Evolutionary conservation across 768 basidiomycete species (phyloP).

Genomic region (Floccularia luteovirens): DNA sequence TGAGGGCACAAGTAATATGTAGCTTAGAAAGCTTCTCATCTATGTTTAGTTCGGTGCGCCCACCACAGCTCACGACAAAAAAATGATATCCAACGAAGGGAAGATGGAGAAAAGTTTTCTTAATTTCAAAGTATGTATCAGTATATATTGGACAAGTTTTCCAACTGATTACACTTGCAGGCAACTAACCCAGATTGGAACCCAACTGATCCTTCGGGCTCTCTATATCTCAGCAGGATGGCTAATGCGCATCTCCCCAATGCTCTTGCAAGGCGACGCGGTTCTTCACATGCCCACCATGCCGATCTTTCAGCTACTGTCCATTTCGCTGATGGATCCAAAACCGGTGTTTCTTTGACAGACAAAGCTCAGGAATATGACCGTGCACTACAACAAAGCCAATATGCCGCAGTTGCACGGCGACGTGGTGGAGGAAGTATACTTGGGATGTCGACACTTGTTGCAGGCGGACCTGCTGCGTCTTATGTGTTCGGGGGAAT

Average conservation of each 20-base stretch:
- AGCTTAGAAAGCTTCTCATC: neutral
- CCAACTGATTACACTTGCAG: constrained; percentile 20
- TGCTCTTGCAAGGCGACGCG: constrained; percentile 27
- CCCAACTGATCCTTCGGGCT: constrained; percentile 85
- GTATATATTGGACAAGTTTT: neutral
- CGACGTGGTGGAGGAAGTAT: constrained; percentile 24
- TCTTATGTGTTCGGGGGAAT: constrained; percentile 41
- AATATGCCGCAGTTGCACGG: constrained; percentile 42
- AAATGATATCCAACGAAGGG: constrained; percentile 81
- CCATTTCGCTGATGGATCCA: constrained; percentile 23
- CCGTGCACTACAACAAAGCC: constrained; percentile 65
- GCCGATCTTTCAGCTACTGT: constrained; percentile 16
- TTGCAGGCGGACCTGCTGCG: constrained; percentile 18
- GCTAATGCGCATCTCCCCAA: constrained; percentile 49
- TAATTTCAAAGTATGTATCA: constrained; percentile 67
- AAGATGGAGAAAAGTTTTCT: constrained; percentile 99
- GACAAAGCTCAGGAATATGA: constrained; percentile 72
- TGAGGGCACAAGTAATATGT: constrained; percentile 18
- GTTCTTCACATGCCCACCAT: constrained; percentile 13
- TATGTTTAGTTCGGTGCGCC: constrained; percentile 76
- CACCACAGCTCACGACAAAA: constrained; percentile 54
- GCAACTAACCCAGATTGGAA: constrained; percentile 96
- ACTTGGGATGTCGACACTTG: constrained; percentile 42
- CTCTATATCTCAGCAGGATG: constrained; percentile 83
- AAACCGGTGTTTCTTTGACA: constrained; percentile 25